Conservation (phyloP, 1,284 basidiomycete genomes). For the Ganoderma meredithae region DNA sequence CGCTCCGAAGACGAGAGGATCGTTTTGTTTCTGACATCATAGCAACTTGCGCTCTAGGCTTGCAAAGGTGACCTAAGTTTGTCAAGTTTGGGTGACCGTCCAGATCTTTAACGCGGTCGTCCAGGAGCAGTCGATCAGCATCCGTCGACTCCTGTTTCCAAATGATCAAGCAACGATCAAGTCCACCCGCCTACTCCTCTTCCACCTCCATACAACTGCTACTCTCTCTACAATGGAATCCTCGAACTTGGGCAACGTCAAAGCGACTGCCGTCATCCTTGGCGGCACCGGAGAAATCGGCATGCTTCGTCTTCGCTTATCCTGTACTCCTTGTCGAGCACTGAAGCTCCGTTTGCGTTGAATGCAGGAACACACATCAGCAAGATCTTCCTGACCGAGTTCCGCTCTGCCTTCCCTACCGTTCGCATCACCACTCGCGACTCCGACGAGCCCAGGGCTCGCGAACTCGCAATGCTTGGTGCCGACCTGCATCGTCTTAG, state of each 20-base stretch:
- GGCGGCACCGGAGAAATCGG: slow-evolving; percentile 3
- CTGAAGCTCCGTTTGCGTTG: not conserved
- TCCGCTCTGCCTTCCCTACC: slow-evolving; percentile 4
- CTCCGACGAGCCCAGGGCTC: slow-evolving; percentile 26
- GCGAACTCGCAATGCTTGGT: slow-evolving; percentile 31
- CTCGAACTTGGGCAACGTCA: not conserved
- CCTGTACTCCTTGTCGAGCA: not conserved
- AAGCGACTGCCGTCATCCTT: not conserved
- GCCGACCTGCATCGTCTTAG: slow-evolving; percentile 30
- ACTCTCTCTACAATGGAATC: not conserved
- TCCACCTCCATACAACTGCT: not conserved
- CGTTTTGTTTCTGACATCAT: too few relatives aligned
- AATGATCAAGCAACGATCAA: too few relatives aligned
- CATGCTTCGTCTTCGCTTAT: not conserved
- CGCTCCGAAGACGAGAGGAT: too few relatives aligned
- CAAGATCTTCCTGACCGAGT: slow-evolving; percentile 9
- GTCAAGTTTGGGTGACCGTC: too few relatives aligned
- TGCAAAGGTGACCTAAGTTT: too few relatives aligned
- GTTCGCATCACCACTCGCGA: slow-evolving; percentile 24
- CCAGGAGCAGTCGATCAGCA: too few relatives aligned
- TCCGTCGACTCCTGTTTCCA: too few relatives aligned
- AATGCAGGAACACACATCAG: not conserved
- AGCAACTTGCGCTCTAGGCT: too few relatives aligned
- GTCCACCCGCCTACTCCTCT: not conserved
- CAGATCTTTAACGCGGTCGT: too few relatives aligned